These are phyloP conservation scores for Posidonia australis DNA, from an alignment of 106 monocot genomes.

Conservation along the genomic window DNA sequence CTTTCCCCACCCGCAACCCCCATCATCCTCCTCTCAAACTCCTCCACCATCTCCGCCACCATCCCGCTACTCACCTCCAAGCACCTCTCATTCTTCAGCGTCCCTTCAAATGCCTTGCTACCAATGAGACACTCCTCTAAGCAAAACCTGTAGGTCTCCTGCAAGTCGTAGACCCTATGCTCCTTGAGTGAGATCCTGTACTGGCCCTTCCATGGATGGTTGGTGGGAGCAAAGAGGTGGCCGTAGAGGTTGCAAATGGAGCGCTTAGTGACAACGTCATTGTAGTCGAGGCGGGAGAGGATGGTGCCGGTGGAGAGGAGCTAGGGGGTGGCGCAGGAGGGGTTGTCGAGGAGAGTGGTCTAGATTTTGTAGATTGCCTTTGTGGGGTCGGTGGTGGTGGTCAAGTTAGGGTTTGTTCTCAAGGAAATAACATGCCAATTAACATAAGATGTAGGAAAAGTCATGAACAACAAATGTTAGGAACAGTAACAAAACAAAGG, in stretches of 20 bases:
- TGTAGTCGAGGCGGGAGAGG: constrained; percentile 64
- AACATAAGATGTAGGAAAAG: no score
- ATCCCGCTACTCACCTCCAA: constrained; percentile 13
- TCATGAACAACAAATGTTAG: no score
- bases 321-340: constrained; percentile 21
- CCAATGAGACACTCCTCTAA: constrained; percentile 44
- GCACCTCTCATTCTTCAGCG: constrained; percentile 23
- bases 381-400: constrained; percentile 8
- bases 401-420: constrained; percentile 5
- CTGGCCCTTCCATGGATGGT: constrained; percentile 20
- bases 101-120: constrained; percentile 36
- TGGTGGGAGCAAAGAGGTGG: constrained; percentile 34
- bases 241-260: constrained; percentile 62
- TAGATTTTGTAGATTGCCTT: constrained; percentile 46
- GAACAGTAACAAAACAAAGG: no score
- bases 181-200: constrained; percentile 68
- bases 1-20: not conserved
- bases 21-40: constrained; percentile 28
- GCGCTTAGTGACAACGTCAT: constrained; percentile 71
- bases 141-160: constrained; percentile 70
- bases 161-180: constrained; percentile 78
- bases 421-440: no score
- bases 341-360: constrained; percentile 37
- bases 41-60: constrained; percentile 21
- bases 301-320: constrained; percentile 44